phyloP scores from a whole-genome alignment of 768 basidiomycete genomes.

The Heimioporus sp. region DNA sequence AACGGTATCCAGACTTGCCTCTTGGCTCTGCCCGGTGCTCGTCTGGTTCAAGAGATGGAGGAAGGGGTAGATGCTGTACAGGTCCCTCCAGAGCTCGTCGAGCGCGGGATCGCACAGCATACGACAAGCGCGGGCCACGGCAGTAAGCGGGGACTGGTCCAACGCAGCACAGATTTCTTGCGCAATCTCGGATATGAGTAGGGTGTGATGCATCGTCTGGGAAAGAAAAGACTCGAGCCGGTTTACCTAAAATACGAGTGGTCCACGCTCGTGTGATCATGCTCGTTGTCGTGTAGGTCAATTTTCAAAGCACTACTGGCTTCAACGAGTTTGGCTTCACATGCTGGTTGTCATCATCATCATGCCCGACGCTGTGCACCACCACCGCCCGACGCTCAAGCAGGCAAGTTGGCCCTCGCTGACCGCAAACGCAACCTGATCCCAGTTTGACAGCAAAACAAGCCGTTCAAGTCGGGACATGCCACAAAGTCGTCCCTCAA shows the following conservation, averaged over 20 bases:
- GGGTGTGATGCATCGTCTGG: constrained; percentile 20
- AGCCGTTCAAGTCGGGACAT: constrained; percentile 89
- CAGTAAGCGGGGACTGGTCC: constrained; percentile 16
- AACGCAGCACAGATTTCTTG: constrained; percentile 15
- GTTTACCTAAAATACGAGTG: constrained; percentile 15
- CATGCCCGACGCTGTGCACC: constrained; percentile 45
- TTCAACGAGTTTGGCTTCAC: not conserved
- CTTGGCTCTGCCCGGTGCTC: not conserved
- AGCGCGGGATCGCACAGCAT: constrained; percentile 21
- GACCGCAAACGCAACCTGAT: not conserved
- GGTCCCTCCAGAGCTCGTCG: constrained; percentile 23
- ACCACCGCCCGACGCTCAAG: constrained; percentile 82
- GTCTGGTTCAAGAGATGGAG: constrained; percentile 11
- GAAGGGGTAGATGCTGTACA: constrained; percentile 22
- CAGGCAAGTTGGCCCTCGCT: constrained; percentile 47
- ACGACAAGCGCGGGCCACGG: constrained; percentile 23
- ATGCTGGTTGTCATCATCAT: constrained; percentile 11
- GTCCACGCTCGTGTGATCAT: constrained; percentile 6
- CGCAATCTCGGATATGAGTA: constrained; percentile 21
- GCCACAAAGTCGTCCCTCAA: constrained; percentile 82
- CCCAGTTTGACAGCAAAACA: constrained; percentile 64
- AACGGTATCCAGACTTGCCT: constrained; percentile 7
- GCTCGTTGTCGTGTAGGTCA: not conserved
- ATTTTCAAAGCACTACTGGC: too few species aligned
- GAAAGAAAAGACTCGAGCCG: not conserved